These are phyloP conservation scores for Tulasnella calospora DNA, from an alignment of 768 basidiomycete species.

Conservation along the genomic window DNA sequence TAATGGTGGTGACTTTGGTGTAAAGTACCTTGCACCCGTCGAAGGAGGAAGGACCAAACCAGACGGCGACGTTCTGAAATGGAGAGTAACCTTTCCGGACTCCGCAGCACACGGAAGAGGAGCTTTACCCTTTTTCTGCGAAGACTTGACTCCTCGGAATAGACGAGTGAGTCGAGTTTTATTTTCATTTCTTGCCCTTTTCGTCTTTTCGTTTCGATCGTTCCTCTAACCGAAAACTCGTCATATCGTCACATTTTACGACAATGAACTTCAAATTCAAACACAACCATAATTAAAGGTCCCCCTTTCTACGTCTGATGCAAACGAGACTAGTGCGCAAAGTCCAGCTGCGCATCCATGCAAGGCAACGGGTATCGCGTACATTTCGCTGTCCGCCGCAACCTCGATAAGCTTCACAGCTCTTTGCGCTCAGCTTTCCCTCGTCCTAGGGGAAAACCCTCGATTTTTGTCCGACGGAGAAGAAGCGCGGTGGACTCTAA, in stretches of 20 bases:
- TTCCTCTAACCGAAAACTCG: not conserved
- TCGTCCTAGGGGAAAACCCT: conserved; percentile 44
- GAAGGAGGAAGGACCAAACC: conserved; percentile 52
- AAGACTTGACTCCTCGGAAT: conserved; percentile 59
- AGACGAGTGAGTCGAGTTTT: conserved; percentile 47
- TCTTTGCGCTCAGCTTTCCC: conserved; percentile 39
- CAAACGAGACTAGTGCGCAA: conserved; percentile 43
- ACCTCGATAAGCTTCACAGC: not conserved
- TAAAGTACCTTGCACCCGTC: conserved; percentile 35
- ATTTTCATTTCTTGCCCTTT: not conserved
- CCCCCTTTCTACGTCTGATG: conserved; percentile 14
- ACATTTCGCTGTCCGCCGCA: conserved; percentile 45
- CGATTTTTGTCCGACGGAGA: conserved; percentile 24
- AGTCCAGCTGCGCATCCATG: conserved; percentile 54
- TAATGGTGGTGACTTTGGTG: conserved; percentile 39
- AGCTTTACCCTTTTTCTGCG: conserved; percentile 64
- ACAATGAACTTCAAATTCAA: not conserved
- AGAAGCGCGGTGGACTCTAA: conserved; percentile 43
- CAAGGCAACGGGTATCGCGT: conserved; percentile 47
- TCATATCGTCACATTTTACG: not conserved
- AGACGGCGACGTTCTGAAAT: conserved; percentile 54
- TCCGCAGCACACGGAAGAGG: conserved; percentile 30
- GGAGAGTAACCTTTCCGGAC: conserved; percentile 50
- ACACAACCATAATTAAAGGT: not conserved
- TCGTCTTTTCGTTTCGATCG: not conserved